Evolutionary conservation across 2,329 filamentous ascomycete species (phyloP).

Genomic region (Phyllosticta citribraziliensis): DNA sequence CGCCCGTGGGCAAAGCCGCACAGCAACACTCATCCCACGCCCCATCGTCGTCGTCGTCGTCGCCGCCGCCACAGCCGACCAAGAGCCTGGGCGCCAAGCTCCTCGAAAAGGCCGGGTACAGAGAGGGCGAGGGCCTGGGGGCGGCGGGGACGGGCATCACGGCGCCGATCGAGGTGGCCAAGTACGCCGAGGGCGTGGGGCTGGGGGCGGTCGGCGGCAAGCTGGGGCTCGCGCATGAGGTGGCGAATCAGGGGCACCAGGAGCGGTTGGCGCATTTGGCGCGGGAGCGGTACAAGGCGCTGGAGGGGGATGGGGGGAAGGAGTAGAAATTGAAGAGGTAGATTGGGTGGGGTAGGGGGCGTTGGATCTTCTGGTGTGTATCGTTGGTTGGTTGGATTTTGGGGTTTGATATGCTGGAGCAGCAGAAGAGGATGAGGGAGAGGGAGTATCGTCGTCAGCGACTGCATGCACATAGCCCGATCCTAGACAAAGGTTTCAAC

Average conservation of each 20-base stretch:
- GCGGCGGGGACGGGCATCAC: slow-evolving; percentile 53
- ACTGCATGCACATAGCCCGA: too few relatives aligned
- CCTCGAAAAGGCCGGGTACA: slow-evolving; percentile 66
- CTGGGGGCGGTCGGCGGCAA: slow-evolving; percentile 61
- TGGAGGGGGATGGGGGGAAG: neutral
- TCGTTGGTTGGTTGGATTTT: too few relatives aligned
- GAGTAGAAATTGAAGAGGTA: neutral
- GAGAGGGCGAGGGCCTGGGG: slow-evolving; percentile 53
- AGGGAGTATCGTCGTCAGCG: too few relatives aligned
- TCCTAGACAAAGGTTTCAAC: too few relatives aligned
- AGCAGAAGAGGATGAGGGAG: neutral
- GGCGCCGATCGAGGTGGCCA: slow-evolving; percentile 52
- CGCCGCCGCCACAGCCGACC: slow-evolving; percentile 37
- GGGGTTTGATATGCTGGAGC: too few relatives aligned
- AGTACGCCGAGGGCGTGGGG: slow-evolving; percentile 59
- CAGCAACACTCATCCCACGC: slow-evolving; percentile 20
- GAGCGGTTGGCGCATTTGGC: slow-evolving; percentile 56
- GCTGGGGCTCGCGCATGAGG: slow-evolving; percentile 55
- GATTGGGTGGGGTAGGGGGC: neutral
- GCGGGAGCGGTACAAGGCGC: slow-evolving; percentile 40
- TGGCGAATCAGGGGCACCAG: slow-evolving; percentile 55
- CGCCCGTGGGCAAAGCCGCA: neutral
- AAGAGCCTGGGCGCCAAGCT: slow-evolving; percentile 61
- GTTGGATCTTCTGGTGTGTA: too few relatives aligned
- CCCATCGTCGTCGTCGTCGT: slow-evolving; percentile 16